phyloP scores from a whole-genome alignment of 2,329 filamentous ascomycete species.

The Aspergillus oerlinghausenensis region DNA sequence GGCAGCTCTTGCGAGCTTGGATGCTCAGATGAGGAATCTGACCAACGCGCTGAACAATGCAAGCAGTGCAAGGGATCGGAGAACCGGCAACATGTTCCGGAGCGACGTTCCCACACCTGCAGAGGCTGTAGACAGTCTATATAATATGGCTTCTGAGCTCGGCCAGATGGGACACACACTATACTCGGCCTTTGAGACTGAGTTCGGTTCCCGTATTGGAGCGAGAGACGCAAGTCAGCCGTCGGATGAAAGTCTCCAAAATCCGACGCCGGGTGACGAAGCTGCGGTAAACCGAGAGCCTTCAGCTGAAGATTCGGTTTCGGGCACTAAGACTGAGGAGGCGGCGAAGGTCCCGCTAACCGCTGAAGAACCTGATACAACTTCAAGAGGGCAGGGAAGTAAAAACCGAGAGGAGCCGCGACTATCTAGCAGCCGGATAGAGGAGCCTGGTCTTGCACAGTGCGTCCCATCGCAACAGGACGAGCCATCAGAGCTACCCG shows the following conservation, averaged over 20 bases:
- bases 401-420: not conserved
- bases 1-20: slow-evolving; percentile 32
- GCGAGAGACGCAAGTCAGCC: not conserved
- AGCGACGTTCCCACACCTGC: slow-evolving; percentile 34
- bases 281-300: not conserved
- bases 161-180: slow-evolving; percentile 36
- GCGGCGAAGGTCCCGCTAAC: not conserved
- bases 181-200: slow-evolving; percentile 34
- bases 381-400: not conserved
- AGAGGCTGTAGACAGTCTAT: slow-evolving; percentile 35
- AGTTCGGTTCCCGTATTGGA: slow-evolving; percentile 22
- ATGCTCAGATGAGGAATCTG: slow-evolving; percentile 34
- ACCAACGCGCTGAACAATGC: slow-evolving; percentile 34
- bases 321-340: not conserved
- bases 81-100: slow-evolving; percentile 33
- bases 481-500: not conserved
- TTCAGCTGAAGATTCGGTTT: not conserved
- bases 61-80: slow-evolving; percentile 30
- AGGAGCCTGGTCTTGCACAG: not conserved
- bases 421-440: not conserved
- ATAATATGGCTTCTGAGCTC: slow-evolving; percentile 38
- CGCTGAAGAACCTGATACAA: not conserved
- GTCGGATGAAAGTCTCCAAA: not conserved
- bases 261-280: not conserved
- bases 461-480: not conserved